Base-by-base conservation (phyloP, 306 rosid species). In the Medicago lupulina region DNA sequence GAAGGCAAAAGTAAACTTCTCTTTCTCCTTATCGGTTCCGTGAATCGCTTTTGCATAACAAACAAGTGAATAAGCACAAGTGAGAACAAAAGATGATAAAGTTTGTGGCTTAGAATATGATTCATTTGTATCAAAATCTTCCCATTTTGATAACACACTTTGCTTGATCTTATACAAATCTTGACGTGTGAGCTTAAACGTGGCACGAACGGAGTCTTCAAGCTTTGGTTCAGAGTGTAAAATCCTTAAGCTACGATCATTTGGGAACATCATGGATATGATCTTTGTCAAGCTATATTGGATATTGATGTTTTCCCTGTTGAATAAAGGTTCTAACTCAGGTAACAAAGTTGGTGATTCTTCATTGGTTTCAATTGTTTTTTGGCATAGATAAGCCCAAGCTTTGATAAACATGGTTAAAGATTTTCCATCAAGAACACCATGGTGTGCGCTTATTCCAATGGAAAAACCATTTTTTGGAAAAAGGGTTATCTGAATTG, bases 401-500 rank as follows among this genome's bases (percentile, higher is more conserved):
- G 89, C 83, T 34, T 88, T 84, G 66, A 91, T 18, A 74, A 91
- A 91, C 81, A 67, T 10, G 6, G 76, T 74, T 8, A 82, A 36
- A 8, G 88, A 58, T 70, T 73, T 74, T 8, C 96, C 96, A 64
- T 88, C 96, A 0, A 91, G 44, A 28, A 80, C 82, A 0, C 85
- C 88, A 13, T 88, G 90, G 79, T 88, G 90, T 7, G 74, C n/a
- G 34, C 69, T 38, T 65, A 83, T 71, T 0, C 91, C 96, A 3
- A 88, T 79, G 14, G 73, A 40, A 47, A 91, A 79, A 0, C 96
- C 93, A n/a, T 14, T 64, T 19, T 73, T 73, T 7, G 87, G 87
- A 21, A 91, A 88, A 12, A 80, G 66, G 6, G 96, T 88, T 16
- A 91, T 47, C 13, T 88, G 93, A 11, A 91, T 47, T 2, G 93